Percentiles rank a stretch among this genome's conserved stretches.
phyloP scores from a whole-genome alignment of 139 green algal genomes.

The Marvania coccoides region DNA sequence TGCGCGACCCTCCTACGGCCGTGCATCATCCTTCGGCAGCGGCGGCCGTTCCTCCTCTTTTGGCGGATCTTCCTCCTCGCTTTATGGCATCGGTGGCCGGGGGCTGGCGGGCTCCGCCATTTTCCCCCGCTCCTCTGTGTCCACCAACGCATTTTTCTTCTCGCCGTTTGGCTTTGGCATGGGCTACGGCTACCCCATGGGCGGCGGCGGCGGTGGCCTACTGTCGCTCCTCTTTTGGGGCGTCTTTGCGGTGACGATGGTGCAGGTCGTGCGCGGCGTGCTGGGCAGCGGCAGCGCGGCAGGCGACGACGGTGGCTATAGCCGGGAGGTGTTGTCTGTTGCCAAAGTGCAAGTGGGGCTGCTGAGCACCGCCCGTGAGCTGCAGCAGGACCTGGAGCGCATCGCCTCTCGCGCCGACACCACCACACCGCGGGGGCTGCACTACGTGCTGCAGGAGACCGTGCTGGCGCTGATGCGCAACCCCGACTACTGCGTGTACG shows the following conservation, averaged over 20 bases:
- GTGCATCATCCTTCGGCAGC: background rate
- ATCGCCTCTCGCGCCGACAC: conserved; percentile 81
- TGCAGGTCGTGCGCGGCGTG: background rate
- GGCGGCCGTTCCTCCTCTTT: background rate
- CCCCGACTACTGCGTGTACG: conserved; percentile 83
- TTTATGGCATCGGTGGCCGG: background rate
- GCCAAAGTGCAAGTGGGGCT: conserved; percentile 71
- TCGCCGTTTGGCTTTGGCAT: conserved; percentile 9
- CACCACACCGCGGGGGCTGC: conserved; percentile 64
- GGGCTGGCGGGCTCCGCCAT: background rate
- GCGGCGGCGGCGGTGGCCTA: conserved; percentile 25
- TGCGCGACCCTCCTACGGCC: background rate
- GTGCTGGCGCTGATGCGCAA: conserved; percentile 84
- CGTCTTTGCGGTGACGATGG: conserved; percentile 16
- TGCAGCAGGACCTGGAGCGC: conserved; percentile 82
- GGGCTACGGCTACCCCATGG: conserved; percentile 26
- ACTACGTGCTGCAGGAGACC: conserved; percentile 79
- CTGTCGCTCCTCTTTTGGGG: conserved; percentile 32
- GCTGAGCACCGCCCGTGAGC: conserved; percentile 68
- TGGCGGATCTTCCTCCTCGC: background rate
- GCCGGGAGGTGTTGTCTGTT: conserved; percentile 6
- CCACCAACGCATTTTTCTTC: conserved; percentile 17
- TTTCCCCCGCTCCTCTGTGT: background rate
- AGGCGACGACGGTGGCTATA: background rate
- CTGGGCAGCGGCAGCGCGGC: background rate